A percentile compares a stretch with the other conserved stretches of the same genome.
Evolutionary conservation across 2,329 filamentous ascomycete genomes (phyloP).

Genomic region (Orbilia brochopaga): DNA sequence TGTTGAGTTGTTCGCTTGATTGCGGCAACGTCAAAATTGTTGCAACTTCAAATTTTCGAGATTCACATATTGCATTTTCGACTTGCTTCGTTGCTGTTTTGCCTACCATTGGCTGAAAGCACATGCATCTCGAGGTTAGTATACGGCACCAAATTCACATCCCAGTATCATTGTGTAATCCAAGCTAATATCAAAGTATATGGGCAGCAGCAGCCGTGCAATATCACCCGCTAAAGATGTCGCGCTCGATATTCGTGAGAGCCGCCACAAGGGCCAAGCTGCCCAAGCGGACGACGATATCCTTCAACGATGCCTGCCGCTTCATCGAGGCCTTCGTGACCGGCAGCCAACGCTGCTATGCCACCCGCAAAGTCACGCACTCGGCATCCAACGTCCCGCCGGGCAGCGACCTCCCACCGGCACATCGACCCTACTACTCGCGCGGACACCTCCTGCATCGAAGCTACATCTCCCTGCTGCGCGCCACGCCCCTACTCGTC

Average conservation of each 20-base stretch:
- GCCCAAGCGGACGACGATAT: slow-evolving; percentile 37
- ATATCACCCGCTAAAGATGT: slow-evolving; percentile 26
- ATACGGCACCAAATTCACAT: too few species aligned
- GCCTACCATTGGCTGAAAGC: slow-evolving; percentile 25
- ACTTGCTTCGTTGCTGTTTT: slow-evolving; percentile 16
- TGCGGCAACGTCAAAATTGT: slow-evolving; percentile 21
- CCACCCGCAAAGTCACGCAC: slow-evolving; percentile 22
- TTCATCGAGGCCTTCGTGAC: slow-evolving; percentile 47
- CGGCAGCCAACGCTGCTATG: slow-evolving; percentile 41
- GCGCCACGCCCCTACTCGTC: slow-evolving; percentile 81
- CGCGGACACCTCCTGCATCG: slow-evolving; percentile 89
- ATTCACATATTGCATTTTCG: slow-evolving; percentile 12
- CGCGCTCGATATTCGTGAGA: slow-evolving; percentile 34
- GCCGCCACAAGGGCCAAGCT: slow-evolving; percentile 35
- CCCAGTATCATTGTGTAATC: too few species aligned
- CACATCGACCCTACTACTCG: slow-evolving; percentile 81
- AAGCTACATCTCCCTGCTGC: slow-evolving; percentile 85
- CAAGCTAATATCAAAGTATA: neutral
- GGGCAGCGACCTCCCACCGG: slow-evolving; percentile 71
- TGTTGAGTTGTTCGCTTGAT: slow-evolving; percentile 46
- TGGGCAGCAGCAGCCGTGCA: too few species aligned
- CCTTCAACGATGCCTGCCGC: slow-evolving; percentile 41
- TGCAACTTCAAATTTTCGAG: slow-evolving; percentile 48
- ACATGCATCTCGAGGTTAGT: neutral
- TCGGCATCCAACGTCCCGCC: slow-evolving; percentile 35